Evolutionary conservation across 345 rosid genomes (phyloP), one percentile per base, ranked within the genome.

Genomic region (Acer campestre): DNA sequence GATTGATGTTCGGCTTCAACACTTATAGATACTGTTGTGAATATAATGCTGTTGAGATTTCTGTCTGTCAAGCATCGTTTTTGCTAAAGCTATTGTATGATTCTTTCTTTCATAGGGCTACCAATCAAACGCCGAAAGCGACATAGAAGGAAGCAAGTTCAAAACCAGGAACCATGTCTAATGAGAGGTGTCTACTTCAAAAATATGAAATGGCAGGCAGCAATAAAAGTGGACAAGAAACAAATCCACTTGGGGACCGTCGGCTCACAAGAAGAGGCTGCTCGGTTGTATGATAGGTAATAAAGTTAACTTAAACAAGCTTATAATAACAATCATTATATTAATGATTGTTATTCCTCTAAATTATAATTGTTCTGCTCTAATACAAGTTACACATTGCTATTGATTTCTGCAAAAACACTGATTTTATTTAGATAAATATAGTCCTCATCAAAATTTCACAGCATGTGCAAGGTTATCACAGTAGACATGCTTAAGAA

Each of bases 171-270:
- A 84, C 92, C 88, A 46, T 95, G 99, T 82, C 77, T 93, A 64
- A 91, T 95, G 99, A 93, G 99, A 87, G 99, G 99, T 55, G 99
- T 95, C 23, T 95, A 95, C 81, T 95, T 86, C 91, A 95, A 95
- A 85, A 95, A 95, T 76, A 95, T 93, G 98, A 95, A 95, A 87
- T 95, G 99, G 99, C 99, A 95, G 77, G 99, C 99, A 0, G 99
- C 99, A 23, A 95, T 93, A 75, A 95, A 95, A 83, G 99, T 95
- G 38, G 97, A 95, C 71, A 95, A 95, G 90, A 91, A 92, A 78
- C 99, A 95, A 79, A 93, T 95, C 68, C 99, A 95, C 84, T 84
- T 95, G 80, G 99, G 99, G 4, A 95, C 99, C 12, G 96, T 93
- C 56, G 87, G 97, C 82, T 85, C 98, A 40, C 98, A 95, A 86